Conservation (phyloP, 2,329 filamentous ascomycete genomes). For the Malbranchea cinnamomea region DNA sequence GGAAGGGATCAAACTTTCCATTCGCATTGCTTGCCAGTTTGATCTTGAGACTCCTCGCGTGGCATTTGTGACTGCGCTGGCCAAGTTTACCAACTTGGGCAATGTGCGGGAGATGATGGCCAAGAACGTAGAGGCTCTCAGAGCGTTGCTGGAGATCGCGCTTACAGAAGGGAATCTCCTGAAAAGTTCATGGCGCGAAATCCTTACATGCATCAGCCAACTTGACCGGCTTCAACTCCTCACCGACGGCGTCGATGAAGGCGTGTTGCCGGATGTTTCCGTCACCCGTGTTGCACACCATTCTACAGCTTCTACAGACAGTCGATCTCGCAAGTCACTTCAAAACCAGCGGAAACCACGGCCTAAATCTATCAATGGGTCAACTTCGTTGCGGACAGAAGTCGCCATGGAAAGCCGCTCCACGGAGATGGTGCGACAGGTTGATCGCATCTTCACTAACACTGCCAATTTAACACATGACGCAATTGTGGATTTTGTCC, state of each 20-base stretch:
- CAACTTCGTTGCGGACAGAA: conserved; percentile 52
- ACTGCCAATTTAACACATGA: conserved; percentile 87
- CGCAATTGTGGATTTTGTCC: conserved; percentile 89
- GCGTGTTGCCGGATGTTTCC: conserved; percentile 78
- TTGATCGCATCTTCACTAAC: conserved; percentile 93
- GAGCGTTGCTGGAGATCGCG: conserved; percentile 79
- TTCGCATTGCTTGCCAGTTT: conserved; percentile 84
- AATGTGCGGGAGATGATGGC: conserved; percentile 90
- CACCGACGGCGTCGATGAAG: conserved; percentile 86
- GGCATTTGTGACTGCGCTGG: conserved; percentile 84
- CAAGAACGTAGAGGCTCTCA: conserved; percentile 91
- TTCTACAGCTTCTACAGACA: conserved; percentile 35
- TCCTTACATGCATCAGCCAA: conserved; percentile 89
- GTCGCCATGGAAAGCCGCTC: conserved; percentile 87
- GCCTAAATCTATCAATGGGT: conserved; percentile 30
- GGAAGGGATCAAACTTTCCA: conserved; percentile 87
- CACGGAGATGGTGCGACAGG: conserved; percentile 79
- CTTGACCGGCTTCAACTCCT: conserved; percentile 90
- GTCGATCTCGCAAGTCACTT: conserved; percentile 50
- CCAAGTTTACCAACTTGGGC: conserved; percentile 89
- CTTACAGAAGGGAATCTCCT: conserved; percentile 84
- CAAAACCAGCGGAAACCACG: conserved; percentile 38
- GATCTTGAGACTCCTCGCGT: conserved; percentile 85
- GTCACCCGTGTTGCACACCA: conserved; percentile 58
- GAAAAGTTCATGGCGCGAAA: conserved; percentile 84